phyloP scores from a whole-genome alignment of 2,329 filamentous ascomycete genomes.

The Fusarium sp. region DNA sequence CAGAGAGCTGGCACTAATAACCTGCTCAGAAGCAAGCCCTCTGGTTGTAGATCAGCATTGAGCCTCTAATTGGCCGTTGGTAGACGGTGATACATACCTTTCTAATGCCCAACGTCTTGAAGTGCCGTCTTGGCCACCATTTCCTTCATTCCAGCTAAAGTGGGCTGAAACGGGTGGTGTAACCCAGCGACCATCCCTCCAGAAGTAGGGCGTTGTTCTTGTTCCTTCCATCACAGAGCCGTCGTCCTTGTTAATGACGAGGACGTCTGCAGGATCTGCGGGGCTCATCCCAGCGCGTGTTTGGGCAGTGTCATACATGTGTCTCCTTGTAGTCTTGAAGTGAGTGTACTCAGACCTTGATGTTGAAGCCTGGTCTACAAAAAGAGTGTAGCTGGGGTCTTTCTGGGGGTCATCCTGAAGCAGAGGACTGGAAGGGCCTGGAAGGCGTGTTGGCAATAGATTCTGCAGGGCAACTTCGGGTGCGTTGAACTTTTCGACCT shows the following conservation, averaged over 20 bases:
- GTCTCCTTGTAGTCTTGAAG: slow-evolving; percentile 83
- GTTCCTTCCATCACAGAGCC: slow-evolving; percentile 85
- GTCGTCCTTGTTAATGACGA: slow-evolving; percentile 70
- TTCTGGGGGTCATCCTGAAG: slow-evolving; percentile 41
- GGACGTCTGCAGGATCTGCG: slow-evolving; percentile 71
- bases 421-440: slow-evolving; percentile 51
- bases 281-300: slow-evolving; percentile 64
- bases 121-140: slow-evolving; percentile 84
- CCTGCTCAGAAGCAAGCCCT: slow-evolving; percentile 71
- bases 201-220: slow-evolving; percentile 84
- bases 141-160: slow-evolving; percentile 54
- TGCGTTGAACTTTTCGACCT: slow-evolving; percentile 51
- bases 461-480: slow-evolving; percentile 56
- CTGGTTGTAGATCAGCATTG: slow-evolving; percentile 45
- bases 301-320: slow-evolving; percentile 76
- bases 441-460: slow-evolving; percentile 66
- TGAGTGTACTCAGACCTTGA: slow-evolving; percentile 72
- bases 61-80: not conserved
- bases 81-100: slow-evolving; percentile 54
- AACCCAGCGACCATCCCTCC: slow-evolving; percentile 76
- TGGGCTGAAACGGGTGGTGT: slow-evolving; percentile 72
- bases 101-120: slow-evolving; percentile 85
- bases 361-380: slow-evolving; percentile 56
- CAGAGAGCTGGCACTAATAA: slow-evolving; percentile 67
- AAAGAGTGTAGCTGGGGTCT: slow-evolving; percentile 52